Percentiles rank a stretch among this genome's conserved stretches.
Evolutionary conservation across 1,284 basidiomycete genomes (phyloP).

Genomic region (Coniophora puteana): DNA sequence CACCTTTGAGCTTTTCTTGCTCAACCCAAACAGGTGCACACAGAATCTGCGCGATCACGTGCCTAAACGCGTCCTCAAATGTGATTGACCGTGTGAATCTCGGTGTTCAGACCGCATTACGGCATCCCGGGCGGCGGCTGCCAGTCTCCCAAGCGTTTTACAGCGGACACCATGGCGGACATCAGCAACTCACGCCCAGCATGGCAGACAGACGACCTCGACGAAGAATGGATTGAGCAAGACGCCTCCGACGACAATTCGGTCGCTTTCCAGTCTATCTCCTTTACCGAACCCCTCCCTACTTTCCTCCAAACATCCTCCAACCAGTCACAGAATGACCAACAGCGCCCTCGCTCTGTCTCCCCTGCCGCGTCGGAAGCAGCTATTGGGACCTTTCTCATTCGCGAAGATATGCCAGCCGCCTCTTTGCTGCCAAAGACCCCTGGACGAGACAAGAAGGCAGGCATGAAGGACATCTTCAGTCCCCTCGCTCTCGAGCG

Average conservation of each 20-base stretch:
- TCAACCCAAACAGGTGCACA: too few relatives aligned
- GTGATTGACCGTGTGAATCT: too few relatives aligned
- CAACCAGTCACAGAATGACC: constrained; percentile 28
- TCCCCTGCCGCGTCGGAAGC: constrained; percentile 25
- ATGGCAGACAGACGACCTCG: constrained; percentile 78
- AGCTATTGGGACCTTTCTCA: constrained; percentile 69
- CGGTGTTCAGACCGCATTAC: too few relatives aligned
- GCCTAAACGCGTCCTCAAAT: too few relatives aligned
- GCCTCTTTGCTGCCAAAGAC: constrained; percentile 60
- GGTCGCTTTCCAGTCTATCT: constrained; percentile 48
- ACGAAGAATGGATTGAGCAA: constrained; percentile 75
- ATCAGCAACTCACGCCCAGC: constrained; percentile 39
- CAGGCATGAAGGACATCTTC: constrained; percentile 75
- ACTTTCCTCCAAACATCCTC: constrained; percentile 44
- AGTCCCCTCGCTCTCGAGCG: constrained; percentile 79
- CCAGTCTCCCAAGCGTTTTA: neutral
- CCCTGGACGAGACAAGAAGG: constrained; percentile 52
- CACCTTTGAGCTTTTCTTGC: too few relatives aligned
- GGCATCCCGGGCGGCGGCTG: neutral
- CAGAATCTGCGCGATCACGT: too few relatives aligned
- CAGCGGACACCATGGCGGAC: constrained; percentile 13
- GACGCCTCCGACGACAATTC: constrained; percentile 25
- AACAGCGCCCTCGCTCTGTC: too few relatives aligned
- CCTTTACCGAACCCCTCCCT: constrained; percentile 57
- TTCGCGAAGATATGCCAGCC: constrained; percentile 66